These are phyloP conservation scores for Coemansia sp. DNA, from an alignment of 192 early-diverging fungal species.

Conservation along the genomic window DNA sequence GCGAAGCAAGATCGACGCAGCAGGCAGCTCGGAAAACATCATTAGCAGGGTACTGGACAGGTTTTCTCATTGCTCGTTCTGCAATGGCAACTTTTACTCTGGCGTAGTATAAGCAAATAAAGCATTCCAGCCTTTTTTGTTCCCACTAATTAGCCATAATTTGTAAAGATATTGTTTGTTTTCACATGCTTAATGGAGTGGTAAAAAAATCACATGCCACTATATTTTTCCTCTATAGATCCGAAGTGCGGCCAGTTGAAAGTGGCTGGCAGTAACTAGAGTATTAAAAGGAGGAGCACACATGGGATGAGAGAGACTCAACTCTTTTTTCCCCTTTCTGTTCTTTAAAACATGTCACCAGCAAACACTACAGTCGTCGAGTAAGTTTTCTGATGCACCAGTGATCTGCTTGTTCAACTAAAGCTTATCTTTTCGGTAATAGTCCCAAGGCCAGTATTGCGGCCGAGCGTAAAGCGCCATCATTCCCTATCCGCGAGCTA, in stretches of 20 bases:
- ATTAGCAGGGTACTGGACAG: slow-evolving; percentile 3
- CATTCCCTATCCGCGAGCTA: slow-evolving; percentile 74
- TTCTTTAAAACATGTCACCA: slow-evolving; percentile 8
- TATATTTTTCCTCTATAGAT: no score
- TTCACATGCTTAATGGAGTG: no score
- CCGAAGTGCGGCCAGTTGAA: no score
- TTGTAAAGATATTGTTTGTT: no score
- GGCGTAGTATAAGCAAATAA: slow-evolving; percentile 7
- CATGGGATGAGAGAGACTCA: neutral
- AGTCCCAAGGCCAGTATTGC: slow-evolving; percentile 57
- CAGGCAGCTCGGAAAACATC: slow-evolving; percentile 1
- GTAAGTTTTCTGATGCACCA: slow-evolving; percentile 13
- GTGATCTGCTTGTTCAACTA: neutral
- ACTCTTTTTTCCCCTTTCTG: neutral
- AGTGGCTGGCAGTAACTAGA: no score
- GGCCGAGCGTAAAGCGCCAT: slow-evolving; percentile 71
- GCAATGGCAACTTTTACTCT: slow-evolving; percentile 21
- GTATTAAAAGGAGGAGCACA: neutral
- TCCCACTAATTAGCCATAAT: no score
- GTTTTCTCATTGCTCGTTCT: slow-evolving; percentile 38
- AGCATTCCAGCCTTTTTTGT: no score
- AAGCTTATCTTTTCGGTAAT: neutral
- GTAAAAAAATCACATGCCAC: no score
- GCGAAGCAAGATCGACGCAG: slow-evolving; percentile 6
- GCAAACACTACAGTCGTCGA: slow-evolving; percentile 8